phyloP scores from a whole-genome alignment of 352 stramenopile genomes.

The Phytophthora podocarpi region DNA sequence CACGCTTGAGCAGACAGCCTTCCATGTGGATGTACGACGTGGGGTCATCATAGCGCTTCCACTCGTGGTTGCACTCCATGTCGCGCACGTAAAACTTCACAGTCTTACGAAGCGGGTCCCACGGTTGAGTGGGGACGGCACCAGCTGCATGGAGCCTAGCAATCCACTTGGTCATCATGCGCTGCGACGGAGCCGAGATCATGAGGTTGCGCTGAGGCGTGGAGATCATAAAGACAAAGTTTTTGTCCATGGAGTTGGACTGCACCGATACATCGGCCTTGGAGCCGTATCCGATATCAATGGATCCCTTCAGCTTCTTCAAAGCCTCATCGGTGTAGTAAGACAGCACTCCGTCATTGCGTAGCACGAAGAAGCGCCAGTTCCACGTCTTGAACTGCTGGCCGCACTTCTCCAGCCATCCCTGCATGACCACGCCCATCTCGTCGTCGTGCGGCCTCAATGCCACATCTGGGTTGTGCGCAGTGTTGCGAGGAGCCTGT shows the following conservation, averaged over 20 bases:
- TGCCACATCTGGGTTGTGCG: slow-evolving; percentile 44
- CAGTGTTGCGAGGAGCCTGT: slow-evolving; percentile 9
- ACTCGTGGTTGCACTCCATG: slow-evolving; percentile 75
- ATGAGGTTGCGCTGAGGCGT: slow-evolving; percentile 81
- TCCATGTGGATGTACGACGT: slow-evolving; percentile 90
- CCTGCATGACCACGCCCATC: slow-evolving; percentile 80
- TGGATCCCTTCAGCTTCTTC: slow-evolving; percentile 79
- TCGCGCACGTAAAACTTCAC: slow-evolving; percentile 85
- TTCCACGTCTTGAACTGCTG: slow-evolving; percentile 92
- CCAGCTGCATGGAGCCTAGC: slow-evolving; percentile 72
- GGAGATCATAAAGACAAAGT: slow-evolving; percentile 82
- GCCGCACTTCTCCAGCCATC: slow-evolving; percentile 89
- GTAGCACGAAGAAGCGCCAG: slow-evolving; percentile 88
- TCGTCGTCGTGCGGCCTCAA: slow-evolving; percentile 52
- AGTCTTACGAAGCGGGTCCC: slow-evolving; percentile 80
- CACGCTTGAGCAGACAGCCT: slow-evolving; percentile 80
- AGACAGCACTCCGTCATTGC: slow-evolving; percentile 76
- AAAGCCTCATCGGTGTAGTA: slow-evolving; percentile 83
- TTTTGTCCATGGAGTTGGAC: slow-evolving; percentile 81
- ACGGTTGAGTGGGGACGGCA: slow-evolving; percentile 65
- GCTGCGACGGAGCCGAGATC: slow-evolving; percentile 77
- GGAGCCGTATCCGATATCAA: slow-evolving; percentile 73
- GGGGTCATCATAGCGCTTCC: slow-evolving; percentile 86
- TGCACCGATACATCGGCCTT: slow-evolving; percentile 85
- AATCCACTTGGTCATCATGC: slow-evolving; percentile 87